Evolutionary conservation across 2,329 filamentous ascomycete genomes (phyloP).

Genomic region (Penicillium sp.): DNA sequence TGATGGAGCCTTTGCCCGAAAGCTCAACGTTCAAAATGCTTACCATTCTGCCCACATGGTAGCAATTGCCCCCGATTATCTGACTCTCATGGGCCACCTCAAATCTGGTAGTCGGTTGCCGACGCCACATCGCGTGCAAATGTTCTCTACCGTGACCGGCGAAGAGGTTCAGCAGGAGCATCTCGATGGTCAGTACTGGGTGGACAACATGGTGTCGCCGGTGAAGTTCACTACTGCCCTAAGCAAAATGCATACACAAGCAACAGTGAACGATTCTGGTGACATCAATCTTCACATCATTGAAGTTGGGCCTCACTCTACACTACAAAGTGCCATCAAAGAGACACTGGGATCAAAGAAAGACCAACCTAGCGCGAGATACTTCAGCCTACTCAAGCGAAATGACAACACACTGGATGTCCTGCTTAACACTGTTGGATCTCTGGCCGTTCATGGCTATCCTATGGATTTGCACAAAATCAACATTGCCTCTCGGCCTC

Average conservation of each 20-base stretch:
- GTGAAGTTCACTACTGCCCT: constrained; percentile 31
- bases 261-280: background rate
- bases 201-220: constrained; percentile 34
- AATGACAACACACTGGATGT: constrained; percentile 20
- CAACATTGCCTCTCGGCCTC: constrained; percentile 17
- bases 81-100: constrained; percentile 23
- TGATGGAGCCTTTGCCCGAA: constrained; percentile 29
- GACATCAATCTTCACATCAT: constrained; percentile 23
- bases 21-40: constrained; percentile 32
- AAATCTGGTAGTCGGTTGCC: constrained; percentile 10
- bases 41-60: constrained; percentile 36
- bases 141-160: constrained; percentile 30
- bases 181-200: constrained; percentile 31
- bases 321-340: constrained; percentile 31
- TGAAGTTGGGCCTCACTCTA: constrained; percentile 36
- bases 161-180: constrained; percentile 14
- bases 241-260: constrained; percentile 10
- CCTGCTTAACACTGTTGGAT: constrained; percentile 24
- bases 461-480: constrained; percentile 26
- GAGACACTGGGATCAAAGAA: constrained; percentile 20
- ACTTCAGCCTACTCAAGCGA: constrained; percentile 29
- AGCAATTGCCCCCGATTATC: constrained; percentile 28
- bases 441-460: constrained; percentile 21
- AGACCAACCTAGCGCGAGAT: constrained; percentile 18
- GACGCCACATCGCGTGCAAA: constrained; percentile 18